Conservation (phyloP, 495 filamentous ascomycete species). For the Penicillium antarcticum region DNA sequence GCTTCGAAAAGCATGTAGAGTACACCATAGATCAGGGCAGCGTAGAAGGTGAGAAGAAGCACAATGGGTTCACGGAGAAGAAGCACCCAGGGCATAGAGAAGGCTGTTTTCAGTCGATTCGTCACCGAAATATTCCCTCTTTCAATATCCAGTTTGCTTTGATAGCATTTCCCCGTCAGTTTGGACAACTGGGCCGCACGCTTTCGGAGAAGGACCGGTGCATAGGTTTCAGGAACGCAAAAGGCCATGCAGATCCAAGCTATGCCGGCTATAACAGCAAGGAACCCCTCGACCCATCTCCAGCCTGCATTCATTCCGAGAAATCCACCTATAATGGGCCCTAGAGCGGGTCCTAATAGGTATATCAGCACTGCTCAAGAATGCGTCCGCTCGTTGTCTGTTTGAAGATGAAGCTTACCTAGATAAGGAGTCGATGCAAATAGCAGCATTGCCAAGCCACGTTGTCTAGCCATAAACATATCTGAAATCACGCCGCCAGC, state of each 20-base stretch:
- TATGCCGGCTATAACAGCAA: slow-evolving; percentile 6
- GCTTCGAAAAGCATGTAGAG: slow-evolving; percentile 68
- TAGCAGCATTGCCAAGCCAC: slow-evolving; percentile 34
- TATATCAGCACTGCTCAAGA: too few relatives aligned
- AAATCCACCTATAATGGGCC: slow-evolving; percentile 48
- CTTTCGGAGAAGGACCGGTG: slow-evolving; percentile 48
- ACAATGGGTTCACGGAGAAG: slow-evolving; percentile 47
- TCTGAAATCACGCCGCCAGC: slow-evolving; percentile 58
- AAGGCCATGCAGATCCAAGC: slow-evolving; percentile 27
- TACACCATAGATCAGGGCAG: slow-evolving; percentile 55
- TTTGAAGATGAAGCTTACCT: too few relatives aligned
- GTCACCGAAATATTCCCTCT: slow-evolving; percentile 17
- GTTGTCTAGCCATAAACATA: slow-evolving; percentile 50
- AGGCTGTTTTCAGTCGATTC: slow-evolving; percentile 31
- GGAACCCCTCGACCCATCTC: slow-evolving; percentile 32
- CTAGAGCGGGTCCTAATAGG: slow-evolving; percentile 51
- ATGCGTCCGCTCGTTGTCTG: too few relatives aligned
- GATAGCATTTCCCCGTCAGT: slow-evolving; percentile 49
- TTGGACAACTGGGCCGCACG: slow-evolving; percentile 45
- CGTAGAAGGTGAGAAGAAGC: slow-evolving; percentile 52
- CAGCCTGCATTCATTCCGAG: slow-evolving; percentile 44
- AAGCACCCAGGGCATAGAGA: slow-evolving; percentile 16
- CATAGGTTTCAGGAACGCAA: slow-evolving; percentile 56
- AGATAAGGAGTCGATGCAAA: too few relatives aligned
- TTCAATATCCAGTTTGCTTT: slow-evolving; percentile 42